phyloP scores from a whole-genome alignment of 2,329 filamentous ascomycete genomes.

The Truncatella angustata region DNA sequence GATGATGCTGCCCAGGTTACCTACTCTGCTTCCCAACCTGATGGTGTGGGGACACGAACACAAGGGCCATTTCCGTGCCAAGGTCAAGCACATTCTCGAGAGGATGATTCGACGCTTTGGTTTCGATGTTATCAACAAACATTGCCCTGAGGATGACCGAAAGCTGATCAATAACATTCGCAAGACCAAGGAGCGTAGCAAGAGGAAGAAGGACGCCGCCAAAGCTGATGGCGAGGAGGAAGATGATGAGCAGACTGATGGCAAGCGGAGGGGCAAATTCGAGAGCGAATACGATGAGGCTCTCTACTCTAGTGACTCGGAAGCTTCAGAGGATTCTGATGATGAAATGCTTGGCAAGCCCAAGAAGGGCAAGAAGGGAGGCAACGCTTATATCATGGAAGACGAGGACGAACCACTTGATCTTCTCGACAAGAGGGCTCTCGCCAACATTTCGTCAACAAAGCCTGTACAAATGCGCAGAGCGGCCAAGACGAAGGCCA shows the following conservation, averaged over 20 bases:
- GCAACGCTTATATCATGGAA: conserved; percentile 85
- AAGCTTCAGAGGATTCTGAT: conserved; percentile 62
- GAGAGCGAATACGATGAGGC: conserved; percentile 95
- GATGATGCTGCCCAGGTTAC: conserved; percentile 74
- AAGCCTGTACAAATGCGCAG: conserved; percentile 69
- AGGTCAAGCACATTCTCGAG: conserved; percentile 97
- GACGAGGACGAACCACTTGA: conserved; percentile 94
- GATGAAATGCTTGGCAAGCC: conserved; percentile 50
- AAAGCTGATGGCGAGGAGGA: conserved; percentile 57
- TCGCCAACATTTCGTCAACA: conserved; percentile 91
- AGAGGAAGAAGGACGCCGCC: conserved; percentile 78
- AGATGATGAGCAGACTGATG: conserved; percentile 48
- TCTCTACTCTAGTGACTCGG: conserved; percentile 78
- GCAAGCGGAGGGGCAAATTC: conserved; percentile 61
- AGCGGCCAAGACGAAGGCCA: conserved; percentile 57
- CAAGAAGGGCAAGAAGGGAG: conserved; percentile 53
- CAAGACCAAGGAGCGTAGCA: conserved; percentile 87
- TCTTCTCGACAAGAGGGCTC: conserved; percentile 81
- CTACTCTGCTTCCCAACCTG: conserved; percentile 79
- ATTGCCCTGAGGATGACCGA: conserved; percentile 80
- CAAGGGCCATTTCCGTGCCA: conserved; percentile 93
- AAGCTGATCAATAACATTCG: conserved; percentile 94
- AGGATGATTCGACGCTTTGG: conserved; percentile 91
- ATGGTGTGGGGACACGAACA: conserved; percentile 98
- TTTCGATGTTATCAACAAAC: conserved; percentile 72